Base-by-base conservation (phyloP, 257 asterid genomes). In the Knoxia roxburghii region DNA sequence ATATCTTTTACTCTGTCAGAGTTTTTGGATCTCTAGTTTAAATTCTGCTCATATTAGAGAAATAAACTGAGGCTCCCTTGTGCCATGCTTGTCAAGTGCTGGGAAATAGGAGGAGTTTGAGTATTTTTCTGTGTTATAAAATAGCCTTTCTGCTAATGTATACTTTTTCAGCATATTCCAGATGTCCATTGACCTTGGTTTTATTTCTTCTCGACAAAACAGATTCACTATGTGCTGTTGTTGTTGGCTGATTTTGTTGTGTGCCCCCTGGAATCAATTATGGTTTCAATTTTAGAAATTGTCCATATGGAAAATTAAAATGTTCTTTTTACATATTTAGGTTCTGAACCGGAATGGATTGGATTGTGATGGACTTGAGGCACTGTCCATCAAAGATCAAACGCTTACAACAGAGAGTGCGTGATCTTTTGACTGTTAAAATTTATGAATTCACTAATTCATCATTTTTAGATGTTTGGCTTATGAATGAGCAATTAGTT, bases 371-470 rank as follows among this genome's bases (percentile, higher is more conserved):
- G 95, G 86, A 60, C 86, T 93, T 66, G 95, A 85, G 53, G 73
- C 78, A 6, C 64, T 90, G 61, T 80, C 73, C 77, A 80, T 86
- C 58, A 86, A 84, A 72, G 99, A 93, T 69, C 99, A 85, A 70
- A 77, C 91, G 10, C 88, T 93, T 58, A 79, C 97, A 68, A 84
- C 54, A 79, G 99, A 90, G 77, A 83, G 99, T 93, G 79, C 73
- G 89, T 70, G 52, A 45, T 64, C 45, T 57, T 73, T 40, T 52
- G 41, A 37, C 49, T 61, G 57, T 76, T 63, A 37, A 53, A 29
- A 7, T 64, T 50, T 30, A 6, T 45, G 63, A 27, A 53, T 63
- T 32, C n/a, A 37, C n/a, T 33, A 40, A 14, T 17, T 49, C 39
- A n/a, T 61, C 27, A 23, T 10, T 21, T 33, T 11, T 63, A 10